Evolutionary conservation across 164 flowering plant genomes (phyloP).

Genomic region (Kingdonia uniflora): DNA sequence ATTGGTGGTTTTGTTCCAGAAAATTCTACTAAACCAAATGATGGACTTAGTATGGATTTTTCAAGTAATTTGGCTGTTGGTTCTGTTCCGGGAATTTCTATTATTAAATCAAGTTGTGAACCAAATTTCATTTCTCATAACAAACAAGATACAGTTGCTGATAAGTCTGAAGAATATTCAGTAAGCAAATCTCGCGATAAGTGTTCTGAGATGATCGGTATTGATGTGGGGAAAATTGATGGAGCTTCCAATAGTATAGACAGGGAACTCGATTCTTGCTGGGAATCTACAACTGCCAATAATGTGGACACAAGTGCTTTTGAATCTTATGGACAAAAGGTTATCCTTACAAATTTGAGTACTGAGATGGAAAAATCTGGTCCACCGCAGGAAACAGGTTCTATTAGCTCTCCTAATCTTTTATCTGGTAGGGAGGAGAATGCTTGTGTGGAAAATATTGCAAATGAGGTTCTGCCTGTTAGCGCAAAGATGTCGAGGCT

Average conservation of each 20-base stretch:
- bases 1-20: no score
- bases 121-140: conserved; percentile 4
- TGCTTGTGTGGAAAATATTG: conserved; percentile 8
- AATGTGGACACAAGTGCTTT: not conserved
- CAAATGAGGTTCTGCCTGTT: conserved; percentile 11
- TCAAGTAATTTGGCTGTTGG: not conserved
- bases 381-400: conserved; percentile 11
- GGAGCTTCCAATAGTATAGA: not conserved
- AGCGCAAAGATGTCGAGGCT: conserved; percentile 12
- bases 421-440: conserved; percentile 13
- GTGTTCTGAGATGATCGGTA: conserved; percentile 4
- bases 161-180: conserved; percentile 2
- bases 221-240: conserved; percentile 3
- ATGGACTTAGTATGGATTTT: not conserved
- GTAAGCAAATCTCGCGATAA: conserved; percentile 3
- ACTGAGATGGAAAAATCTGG: conserved; percentile 13
- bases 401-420: conserved; percentile 10
- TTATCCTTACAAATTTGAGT: conserved; percentile 1
- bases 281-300: conserved; percentile 1
- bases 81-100: not conserved
- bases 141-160: conserved; percentile 1
- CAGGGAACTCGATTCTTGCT: not conserved
- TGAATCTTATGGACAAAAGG: conserved; percentile 13
- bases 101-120: conserved; percentile 6
- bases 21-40: not conserved